These are phyloP conservation scores for Mucor indicus DNA, from an alignment of 371 early-diverging fungal genomes.

Conservation along the genomic window DNA sequence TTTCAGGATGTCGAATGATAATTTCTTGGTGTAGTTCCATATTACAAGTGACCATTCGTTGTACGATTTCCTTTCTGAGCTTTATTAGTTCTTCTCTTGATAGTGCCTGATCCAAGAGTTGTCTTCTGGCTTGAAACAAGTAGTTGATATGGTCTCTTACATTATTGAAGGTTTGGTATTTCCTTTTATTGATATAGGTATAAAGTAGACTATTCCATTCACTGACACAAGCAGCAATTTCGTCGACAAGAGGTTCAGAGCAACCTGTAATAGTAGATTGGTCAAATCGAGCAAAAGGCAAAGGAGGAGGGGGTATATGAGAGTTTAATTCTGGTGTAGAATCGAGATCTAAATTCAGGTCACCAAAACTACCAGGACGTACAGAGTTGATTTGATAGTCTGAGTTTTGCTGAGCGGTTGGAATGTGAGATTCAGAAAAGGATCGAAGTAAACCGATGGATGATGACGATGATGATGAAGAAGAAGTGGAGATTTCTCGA, in stretches of 20 bases:
- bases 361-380: slow-evolving; percentile 21
- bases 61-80: slow-evolving; percentile 57
- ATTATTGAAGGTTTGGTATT: slow-evolving; percentile 54
- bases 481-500: not conserved
- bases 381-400: not conserved
- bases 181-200: slow-evolving; percentile 47
- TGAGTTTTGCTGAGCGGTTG: not conserved
- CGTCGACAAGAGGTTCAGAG: slow-evolving; percentile 68
- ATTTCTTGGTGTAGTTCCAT: slow-evolving; percentile 52
- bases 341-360: slow-evolving; percentile 12
- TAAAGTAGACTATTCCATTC: slow-evolving; percentile 65
- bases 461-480: not conserved
- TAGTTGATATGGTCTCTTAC: slow-evolving; percentile 57
- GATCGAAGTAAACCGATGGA: slow-evolving; percentile 21
- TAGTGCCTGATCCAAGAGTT: slow-evolving; percentile 64
- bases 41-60: slow-evolving; percentile 58
- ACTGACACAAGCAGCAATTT: slow-evolving; percentile 62
- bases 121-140: slow-evolving; percentile 64
- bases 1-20: slow-evolving; percentile 64
- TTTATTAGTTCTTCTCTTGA: slow-evolving; percentile 59
- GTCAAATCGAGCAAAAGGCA: slow-evolving; percentile 49
- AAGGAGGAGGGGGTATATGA: slow-evolving; percentile 36
- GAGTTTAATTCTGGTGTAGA: not conserved
- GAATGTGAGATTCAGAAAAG: slow-evolving; percentile 30
- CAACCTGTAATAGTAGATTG: slow-evolving; percentile 55